Conservation (phyloP, 768 basidiomycete genomes). For the Galerina sulciceps region DNA sequence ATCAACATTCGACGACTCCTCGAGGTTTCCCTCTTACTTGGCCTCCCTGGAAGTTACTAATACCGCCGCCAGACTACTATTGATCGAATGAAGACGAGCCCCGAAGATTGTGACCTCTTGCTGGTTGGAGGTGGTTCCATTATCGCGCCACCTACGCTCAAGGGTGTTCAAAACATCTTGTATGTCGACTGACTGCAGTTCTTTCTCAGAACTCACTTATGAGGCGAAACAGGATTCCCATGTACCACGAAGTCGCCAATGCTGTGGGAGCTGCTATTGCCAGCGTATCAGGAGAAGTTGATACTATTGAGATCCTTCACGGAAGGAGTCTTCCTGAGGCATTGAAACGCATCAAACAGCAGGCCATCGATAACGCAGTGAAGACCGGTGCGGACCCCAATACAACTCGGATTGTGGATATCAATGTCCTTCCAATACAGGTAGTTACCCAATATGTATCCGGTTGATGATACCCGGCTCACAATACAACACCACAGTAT, state of each 20-base stretch:
- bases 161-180: conserved; percentile 50
- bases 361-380: conserved; percentile 48
- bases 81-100: conserved; percentile 69
- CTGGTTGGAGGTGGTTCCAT: conserved; percentile 72
- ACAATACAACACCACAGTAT: conserved; percentile 31
- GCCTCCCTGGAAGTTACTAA: not conserved
- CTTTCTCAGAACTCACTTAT: not conserved
- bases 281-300: conserved; percentile 47
- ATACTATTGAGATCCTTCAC: conserved; percentile 46
- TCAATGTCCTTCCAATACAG: conserved; percentile 57
- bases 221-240: conserved; percentile 28
- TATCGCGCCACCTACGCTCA: conserved; percentile 52
- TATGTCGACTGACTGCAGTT: not conserved
- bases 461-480: not conserved
- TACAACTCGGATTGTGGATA: conserved; percentile 56
- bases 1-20: conserved; percentile 24
- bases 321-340: conserved; percentile 33
- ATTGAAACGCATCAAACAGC: conserved; percentile 36
- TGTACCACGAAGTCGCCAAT: conserved; percentile 56
- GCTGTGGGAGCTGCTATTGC: conserved; percentile 60
- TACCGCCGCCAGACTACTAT: conserved; percentile 49
- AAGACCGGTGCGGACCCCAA: conserved; percentile 47
- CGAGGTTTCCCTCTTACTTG: conserved; percentile 20
- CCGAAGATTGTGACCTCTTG: conserved; percentile 57
- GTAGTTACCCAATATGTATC: conserved; percentile 20